phyloP scores from a whole-genome alignment of 2,329 filamentous ascomycete genomes.

The Cladobotryum mycophilum region DNA sequence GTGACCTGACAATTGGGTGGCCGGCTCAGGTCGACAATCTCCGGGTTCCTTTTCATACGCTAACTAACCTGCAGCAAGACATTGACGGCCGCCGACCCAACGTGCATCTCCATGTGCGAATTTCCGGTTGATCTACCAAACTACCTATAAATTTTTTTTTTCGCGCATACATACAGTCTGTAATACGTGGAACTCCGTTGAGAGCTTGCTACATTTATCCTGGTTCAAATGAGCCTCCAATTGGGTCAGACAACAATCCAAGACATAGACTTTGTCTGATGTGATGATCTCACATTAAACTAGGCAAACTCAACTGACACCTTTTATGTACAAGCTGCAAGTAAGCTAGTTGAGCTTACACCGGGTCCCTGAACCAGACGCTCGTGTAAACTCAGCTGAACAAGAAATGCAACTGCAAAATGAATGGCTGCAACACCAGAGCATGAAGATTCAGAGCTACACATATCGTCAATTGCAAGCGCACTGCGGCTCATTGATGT shows the following conservation, averaged over 20 bases:
- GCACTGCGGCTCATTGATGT: too few relatives aligned
- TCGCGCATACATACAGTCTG: background rate
- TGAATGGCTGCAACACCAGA: too few relatives aligned
- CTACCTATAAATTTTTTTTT: background rate
- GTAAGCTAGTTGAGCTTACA: too few relatives aligned
- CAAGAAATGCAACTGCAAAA: too few relatives aligned
- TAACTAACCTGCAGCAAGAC: slow-evolving; percentile 1
- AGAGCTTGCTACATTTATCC: background rate
- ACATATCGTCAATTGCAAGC: too few relatives aligned
- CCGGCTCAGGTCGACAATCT: background rate
- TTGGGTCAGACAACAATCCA: background rate
- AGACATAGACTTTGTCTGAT: too few relatives aligned
- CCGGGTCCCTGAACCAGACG: too few relatives aligned
- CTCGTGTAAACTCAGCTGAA: too few relatives aligned
- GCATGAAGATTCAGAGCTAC: too few relatives aligned
- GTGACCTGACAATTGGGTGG: background rate
- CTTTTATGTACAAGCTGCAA: too few relatives aligned
- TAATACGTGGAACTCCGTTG: background rate
- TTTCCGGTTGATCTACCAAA: background rate
- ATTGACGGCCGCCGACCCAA: background rate
- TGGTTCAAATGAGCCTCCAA: background rate
- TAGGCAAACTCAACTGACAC: too few relatives aligned
- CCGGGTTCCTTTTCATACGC: background rate
- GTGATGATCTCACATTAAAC: too few relatives aligned
- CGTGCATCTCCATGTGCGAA: background rate